Conservation (phyloP, 345 rosid species). For the Hypericum perforatum region DNA sequence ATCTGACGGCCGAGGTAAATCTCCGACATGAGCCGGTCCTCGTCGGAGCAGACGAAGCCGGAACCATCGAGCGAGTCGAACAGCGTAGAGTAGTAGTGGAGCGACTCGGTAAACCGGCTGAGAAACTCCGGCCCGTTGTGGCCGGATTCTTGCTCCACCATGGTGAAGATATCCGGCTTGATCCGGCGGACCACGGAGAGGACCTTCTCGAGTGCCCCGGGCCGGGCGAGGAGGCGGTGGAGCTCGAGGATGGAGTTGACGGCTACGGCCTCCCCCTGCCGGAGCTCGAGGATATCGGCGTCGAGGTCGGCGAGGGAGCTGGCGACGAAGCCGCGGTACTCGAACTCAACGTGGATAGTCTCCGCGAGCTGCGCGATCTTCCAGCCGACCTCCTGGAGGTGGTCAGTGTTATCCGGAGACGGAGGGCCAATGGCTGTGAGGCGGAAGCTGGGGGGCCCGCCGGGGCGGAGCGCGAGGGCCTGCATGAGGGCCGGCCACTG, state of each 20-base stretch:
- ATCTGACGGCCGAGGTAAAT: too few relatives aligned
- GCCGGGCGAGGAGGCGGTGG: conserved; percentile 49
- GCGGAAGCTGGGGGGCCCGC: conserved; percentile 68
- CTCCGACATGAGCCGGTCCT: too few relatives aligned
- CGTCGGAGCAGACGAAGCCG: too few relatives aligned
- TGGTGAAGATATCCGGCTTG: conserved; percentile 63
- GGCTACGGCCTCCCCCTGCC: conserved; percentile 57
- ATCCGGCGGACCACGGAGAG: conserved; percentile 45
- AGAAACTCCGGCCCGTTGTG: conserved; percentile 66
- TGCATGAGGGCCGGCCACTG: conserved; percentile 93
- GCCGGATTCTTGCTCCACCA: conserved; percentile 80
- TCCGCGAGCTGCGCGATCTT: conserved; percentile 67
- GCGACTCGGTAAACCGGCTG: conserved; percentile 76
- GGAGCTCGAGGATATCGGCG: conserved; percentile 55
- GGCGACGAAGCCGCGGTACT: conserved; percentile 67
- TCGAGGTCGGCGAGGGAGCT: conserved; percentile 74
- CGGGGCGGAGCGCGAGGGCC: conserved; percentile 61
- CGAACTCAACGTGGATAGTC: conserved; percentile 54
- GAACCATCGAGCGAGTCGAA: conserved; percentile 47
- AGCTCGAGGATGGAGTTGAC: conserved; percentile 81
- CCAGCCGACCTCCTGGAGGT: conserved; percentile 68
- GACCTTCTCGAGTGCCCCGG: conserved; percentile 58
- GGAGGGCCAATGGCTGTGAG: conserved; percentile 84
- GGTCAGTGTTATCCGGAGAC: conserved; percentile 43
- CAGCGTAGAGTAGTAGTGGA: conserved; percentile 73